A percentile compares a stretch with the other conserved stretches of the same genome.
Conservation (phyloP, 495 filamentous ascomycete genomes). For the Rusavskia elegans region DNA sequence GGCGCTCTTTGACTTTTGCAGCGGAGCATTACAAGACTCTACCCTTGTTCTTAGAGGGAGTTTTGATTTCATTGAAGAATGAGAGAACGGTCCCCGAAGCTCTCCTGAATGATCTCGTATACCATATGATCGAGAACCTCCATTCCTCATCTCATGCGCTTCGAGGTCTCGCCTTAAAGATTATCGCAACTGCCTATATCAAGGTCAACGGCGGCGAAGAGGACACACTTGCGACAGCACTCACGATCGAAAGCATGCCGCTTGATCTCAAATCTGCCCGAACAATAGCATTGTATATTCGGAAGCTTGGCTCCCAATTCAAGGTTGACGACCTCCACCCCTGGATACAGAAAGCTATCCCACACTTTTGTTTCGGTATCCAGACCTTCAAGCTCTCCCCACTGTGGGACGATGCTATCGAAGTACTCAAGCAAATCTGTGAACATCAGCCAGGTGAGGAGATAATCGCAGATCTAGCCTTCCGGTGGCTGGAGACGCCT, state of each 20-base stretch:
- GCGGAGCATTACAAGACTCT: constrained; percentile 45
- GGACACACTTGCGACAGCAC: constrained; percentile 30
- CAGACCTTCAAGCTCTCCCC: constrained; percentile 69
- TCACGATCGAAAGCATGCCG: constrained; percentile 63
- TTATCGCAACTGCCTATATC: constrained; percentile 33
- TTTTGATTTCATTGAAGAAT: constrained; percentile 40
- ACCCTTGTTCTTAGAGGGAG: constrained; percentile 49
- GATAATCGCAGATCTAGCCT: constrained; percentile 53
- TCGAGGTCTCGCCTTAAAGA: constrained; percentile 50
- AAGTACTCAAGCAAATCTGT: constrained; percentile 58
- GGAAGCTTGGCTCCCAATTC: constrained; percentile 54
- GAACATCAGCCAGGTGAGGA: constrained; percentile 56
- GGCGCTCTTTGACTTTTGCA: constrained; percentile 40
- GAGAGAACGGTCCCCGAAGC: constrained; percentile 26
- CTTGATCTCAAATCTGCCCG: constrained; percentile 59
- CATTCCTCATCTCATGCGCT: constrained; percentile 54
- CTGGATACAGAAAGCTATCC: constrained; percentile 57
- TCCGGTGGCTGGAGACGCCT: constrained; percentile 60
- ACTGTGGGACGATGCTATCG: constrained; percentile 69
- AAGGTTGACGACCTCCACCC: constrained; percentile 31
- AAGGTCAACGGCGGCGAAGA: constrained; percentile 22
- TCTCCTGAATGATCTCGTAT: constrained; percentile 35
- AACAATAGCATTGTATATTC: constrained; percentile 65
- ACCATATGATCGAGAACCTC: constrained; percentile 53
- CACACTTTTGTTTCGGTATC: constrained; percentile 76